A percentile compares a stretch with the other conserved stretches of the same genome.
These are phyloP conservation scores for Ilex aquifolium DNA, from an alignment of 257 asterid species.

Conservation along the genomic window DNA sequence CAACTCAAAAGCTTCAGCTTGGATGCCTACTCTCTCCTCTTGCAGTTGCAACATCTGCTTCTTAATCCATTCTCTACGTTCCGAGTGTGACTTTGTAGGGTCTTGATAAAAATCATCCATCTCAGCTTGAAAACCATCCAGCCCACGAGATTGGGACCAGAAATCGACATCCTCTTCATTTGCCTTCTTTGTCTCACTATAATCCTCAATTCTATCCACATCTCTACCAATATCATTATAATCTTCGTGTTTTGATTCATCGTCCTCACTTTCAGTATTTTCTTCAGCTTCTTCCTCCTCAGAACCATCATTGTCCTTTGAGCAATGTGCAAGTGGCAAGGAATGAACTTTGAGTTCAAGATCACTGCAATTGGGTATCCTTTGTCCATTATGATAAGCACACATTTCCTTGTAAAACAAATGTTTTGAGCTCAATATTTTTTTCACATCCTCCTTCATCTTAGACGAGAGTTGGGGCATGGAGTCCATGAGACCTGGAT, in stretches of 20 bases:
- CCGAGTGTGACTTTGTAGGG: slow-evolving; percentile 24
- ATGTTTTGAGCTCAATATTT: slow-evolving; percentile 50
- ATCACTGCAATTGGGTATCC: slow-evolving; percentile 32
- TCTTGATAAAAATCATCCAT: slow-evolving; percentile 23
- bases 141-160: slow-evolving; percentile 6
- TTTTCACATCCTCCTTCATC: slow-evolving; percentile 44
- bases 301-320: slow-evolving; percentile 14
- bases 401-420: slow-evolving; percentile 56
- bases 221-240: slow-evolving; percentile 12
- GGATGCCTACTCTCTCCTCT: slow-evolving; percentile 30
- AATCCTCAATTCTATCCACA: slow-evolving; percentile 6
- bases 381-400: slow-evolving; percentile 53
- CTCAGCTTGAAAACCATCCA: slow-evolving; percentile 21
- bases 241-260: slow-evolving; percentile 22
- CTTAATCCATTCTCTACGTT: slow-evolving; percentile 29
- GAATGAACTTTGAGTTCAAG: slow-evolving; percentile 17
- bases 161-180: slow-evolving; percentile 7
- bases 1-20: slow-evolving; percentile 33
- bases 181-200: slow-evolving; percentile 7
- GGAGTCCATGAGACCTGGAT: slow-evolving; percentile 36
- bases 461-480: slow-evolving; percentile 42
- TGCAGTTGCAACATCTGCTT: slow-evolving; percentile 27
- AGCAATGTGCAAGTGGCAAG: slow-evolving; percentile 12
- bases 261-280: slow-evolving; percentile 6
- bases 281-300: slow-evolving; percentile 28